Conservation (phyloP, 371 early-diverging fungal genomes). For the Syncephalis fuscata region DNA sequence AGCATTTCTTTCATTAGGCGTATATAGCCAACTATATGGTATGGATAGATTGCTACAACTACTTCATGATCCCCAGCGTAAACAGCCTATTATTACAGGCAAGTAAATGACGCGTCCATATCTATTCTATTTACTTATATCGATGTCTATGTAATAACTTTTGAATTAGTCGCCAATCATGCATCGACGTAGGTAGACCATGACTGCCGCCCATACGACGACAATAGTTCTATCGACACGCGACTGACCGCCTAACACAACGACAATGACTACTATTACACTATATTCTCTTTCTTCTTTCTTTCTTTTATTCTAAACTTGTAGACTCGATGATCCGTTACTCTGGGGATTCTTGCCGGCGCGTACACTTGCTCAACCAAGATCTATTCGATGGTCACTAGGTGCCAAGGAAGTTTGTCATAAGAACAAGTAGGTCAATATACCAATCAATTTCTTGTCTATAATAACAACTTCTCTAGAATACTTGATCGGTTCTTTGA, state of each 20-base stretch:
- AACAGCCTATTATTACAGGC: conserved; percentile 47
- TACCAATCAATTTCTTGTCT: background rate
- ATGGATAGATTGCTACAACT: conserved; percentile 33
- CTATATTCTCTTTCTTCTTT: background rate
- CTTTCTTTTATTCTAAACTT: conserved; percentile 5
- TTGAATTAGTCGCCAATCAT: conserved; percentile 33
- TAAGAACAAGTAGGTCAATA: conserved; percentile 19
- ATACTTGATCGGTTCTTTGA: conserved; percentile 46
- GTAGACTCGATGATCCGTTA: conserved; percentile 64
- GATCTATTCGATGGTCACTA: conserved; percentile 59
- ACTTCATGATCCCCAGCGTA: conserved; percentile 33
- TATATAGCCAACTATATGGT: conserved; percentile 17
- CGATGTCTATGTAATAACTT: conserved; percentile 1
- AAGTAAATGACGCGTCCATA: conserved; percentile 1
- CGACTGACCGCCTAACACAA: too few species aligned
- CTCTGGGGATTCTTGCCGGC: conserved; percentile 59
- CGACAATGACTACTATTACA: background rate
- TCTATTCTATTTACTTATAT: background rate
- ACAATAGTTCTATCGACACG: too few species aligned
- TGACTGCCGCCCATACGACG: too few species aligned
- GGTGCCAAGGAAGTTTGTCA: conserved; percentile 78
- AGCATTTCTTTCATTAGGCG: too few species aligned
- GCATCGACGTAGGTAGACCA: conserved; percentile 15
- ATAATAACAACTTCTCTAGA: conserved; percentile 12
- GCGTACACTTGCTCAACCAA: conserved; percentile 19